phyloP scores from a whole-genome alignment of 2,329 filamentous ascomycete species.

The Fusarium tanahbumbuense region DNA sequence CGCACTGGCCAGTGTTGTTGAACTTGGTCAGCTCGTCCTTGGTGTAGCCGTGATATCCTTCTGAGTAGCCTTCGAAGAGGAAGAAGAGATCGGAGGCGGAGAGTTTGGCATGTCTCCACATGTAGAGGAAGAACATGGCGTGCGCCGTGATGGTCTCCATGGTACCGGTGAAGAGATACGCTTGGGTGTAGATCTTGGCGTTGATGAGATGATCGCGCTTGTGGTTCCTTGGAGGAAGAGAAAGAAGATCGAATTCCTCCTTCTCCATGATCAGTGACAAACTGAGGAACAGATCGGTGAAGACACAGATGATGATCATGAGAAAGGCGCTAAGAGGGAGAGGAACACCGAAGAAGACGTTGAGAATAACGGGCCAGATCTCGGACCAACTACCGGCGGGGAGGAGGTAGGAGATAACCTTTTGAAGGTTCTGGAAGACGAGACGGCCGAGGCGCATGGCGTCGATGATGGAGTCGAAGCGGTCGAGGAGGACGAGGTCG shows the following conservation, averaged over 20 bases:
- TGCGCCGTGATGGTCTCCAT: constrained; percentile 64
- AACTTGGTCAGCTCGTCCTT: constrained; percentile 58
- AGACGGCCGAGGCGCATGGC: constrained; percentile 64
- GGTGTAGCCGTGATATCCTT: constrained; percentile 62
- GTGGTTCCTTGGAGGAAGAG: constrained; percentile 62
- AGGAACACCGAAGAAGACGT: constrained; percentile 67
- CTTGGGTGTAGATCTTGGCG: constrained; percentile 62
- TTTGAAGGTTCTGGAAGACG: constrained; percentile 57
- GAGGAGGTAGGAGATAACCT: constrained; percentile 58
- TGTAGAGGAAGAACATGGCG: constrained; percentile 66
- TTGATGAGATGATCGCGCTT: constrained; percentile 65
- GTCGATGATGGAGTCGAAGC: constrained; percentile 77
- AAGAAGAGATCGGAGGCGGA: constrained; percentile 61
- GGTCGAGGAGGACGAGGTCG: constrained; percentile 75
- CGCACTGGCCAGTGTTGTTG: constrained; percentile 61
- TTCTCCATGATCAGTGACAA: constrained; percentile 66
- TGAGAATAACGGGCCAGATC: constrained; percentile 67
- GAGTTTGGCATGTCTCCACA: constrained; percentile 61
- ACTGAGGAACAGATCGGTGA: constrained; percentile 65
- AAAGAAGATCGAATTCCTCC: constrained; percentile 65
- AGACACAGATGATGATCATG: constrained; percentile 69
- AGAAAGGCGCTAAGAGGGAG: constrained; percentile 63
- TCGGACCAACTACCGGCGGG: constrained; percentile 67
- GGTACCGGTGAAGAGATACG: constrained; percentile 64
- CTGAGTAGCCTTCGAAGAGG: constrained; percentile 60